Evolutionary conservation across 306 rosid species (phyloP), one percentile per base, ranked within the genome.

Genomic region (Heteromeles arbutifolia): DNA sequence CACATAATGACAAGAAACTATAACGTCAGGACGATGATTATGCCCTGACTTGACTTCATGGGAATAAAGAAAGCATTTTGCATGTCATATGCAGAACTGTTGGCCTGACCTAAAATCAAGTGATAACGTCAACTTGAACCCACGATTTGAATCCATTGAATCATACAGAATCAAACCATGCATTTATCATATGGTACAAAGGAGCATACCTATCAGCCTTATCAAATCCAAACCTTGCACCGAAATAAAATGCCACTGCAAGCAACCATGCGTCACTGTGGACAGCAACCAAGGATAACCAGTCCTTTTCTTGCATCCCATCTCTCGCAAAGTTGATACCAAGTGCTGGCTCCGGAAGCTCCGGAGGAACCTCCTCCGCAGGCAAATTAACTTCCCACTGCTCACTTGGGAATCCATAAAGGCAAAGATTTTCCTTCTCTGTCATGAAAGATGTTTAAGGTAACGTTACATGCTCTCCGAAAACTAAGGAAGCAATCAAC

Each of bases 251-350:
- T 17, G 93, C 89, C 52, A 91, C 88, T 9, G 93, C 34, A 63
- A 87, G 87, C 76, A 91, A 79, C 96, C 96, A 88, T 1, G 96
- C 87, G 85, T 91, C 93, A 73, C 96, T 87, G 85, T 88, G 91
- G 57, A 80, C 88, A 78, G 96, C 91, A 31, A 90, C 96, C 79
- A 88, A 77, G 48, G 90, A 80, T 75, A 88, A 64, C 96, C 93
- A 90, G 62, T 90, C 91, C 72, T 87, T 85, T 79, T 87, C 86
- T 77, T 80, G 72, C 91, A 88, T 87, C 26, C 87, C 91, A 50
- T 86, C 91, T 81, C 93, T 81, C 3, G 88, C 87, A 82, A 86
- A 90, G 84, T 90, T 90, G 62, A 88, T 88, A 44, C 96, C 96
- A 12, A 87, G 77, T n/a, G 88, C 90, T 24, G 96, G 96, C 80